Conservation (phyloP, 2,329 filamentous ascomycete species). For the Cytospora piceicola region DNA sequence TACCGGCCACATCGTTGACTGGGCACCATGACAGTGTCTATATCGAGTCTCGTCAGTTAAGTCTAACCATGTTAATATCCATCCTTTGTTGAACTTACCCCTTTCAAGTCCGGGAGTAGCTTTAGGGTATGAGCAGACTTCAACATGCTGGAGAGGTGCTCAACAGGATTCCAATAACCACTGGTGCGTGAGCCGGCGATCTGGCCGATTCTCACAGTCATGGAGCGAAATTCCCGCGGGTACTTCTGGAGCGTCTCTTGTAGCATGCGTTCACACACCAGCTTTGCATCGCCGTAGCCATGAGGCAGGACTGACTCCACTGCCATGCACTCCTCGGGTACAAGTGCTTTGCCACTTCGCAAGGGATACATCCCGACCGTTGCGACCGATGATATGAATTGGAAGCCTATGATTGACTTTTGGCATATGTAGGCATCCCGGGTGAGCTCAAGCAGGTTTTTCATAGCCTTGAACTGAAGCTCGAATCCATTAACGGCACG, state of each 20-base stretch:
- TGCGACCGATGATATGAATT: conserved; percentile 49
- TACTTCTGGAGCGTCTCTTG: conserved; percentile 50
- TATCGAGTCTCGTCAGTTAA: background rate
- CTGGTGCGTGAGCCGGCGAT: conserved; percentile 53
- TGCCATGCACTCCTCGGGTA: conserved; percentile 48
- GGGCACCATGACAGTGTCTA: conserved; percentile 48
- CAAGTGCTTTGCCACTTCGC: conserved; percentile 34
- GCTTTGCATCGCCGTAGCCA: conserved; percentile 59
- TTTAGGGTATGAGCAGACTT: conserved; percentile 53
- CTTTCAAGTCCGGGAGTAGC: conserved; percentile 46
- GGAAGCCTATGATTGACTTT: conserved; percentile 37
- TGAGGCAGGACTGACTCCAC: conserved; percentile 47
- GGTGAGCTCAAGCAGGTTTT: conserved; percentile 52
- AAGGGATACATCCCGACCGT: conserved; percentile 37
- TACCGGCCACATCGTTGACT: conserved; percentile 43
- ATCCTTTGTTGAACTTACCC: conserved; percentile 27
- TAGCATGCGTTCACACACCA: conserved; percentile 53
- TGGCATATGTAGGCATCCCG: conserved; percentile 19
- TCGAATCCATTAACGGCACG: conserved; percentile 45
- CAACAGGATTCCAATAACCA: conserved; percentile 59
- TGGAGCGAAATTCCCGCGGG: conserved; percentile 46
- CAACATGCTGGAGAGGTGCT: conserved; percentile 54
- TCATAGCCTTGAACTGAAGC: conserved; percentile 49
- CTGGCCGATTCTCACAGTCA: conserved; percentile 53
- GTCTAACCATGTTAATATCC: background rate